phyloP scores from a whole-genome alignment of 805 yeast genomes.

The Dipodascopsis tothii region DNA sequence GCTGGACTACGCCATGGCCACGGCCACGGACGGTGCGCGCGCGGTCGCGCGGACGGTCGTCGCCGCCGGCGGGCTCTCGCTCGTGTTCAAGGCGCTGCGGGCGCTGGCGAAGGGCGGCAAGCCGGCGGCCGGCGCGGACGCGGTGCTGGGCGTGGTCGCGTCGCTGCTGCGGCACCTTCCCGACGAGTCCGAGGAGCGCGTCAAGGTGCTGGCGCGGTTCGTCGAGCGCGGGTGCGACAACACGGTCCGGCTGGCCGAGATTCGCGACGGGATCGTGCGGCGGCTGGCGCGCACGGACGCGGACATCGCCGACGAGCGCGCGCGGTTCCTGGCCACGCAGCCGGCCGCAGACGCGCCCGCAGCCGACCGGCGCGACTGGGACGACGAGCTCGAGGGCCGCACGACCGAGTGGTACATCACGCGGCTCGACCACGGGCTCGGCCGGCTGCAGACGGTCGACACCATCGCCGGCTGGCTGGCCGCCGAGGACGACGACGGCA shows the following conservation, averaged over 20 bases:
- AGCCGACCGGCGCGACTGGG: conserved; percentile 10
- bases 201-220: conserved; percentile 20
- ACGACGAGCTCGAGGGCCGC: conserved; percentile 11
- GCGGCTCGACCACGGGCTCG: conserved; percentile 19
- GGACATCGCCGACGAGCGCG: conserved; percentile 8
- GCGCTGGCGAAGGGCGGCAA: conserved; percentile 9
- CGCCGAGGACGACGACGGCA: conserved; percentile 22
- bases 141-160: conserved; percentile 19
- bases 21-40: conserved; percentile 7
- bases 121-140: conserved; percentile 10
- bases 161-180: conserved; percentile 22
- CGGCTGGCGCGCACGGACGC: conserved; percentile 7
- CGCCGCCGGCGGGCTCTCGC: conserved; percentile 19
- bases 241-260: conserved; percentile 8
- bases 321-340: conserved; percentile 7
- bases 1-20: conserved; percentile 19
- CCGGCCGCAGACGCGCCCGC: conserved; percentile 2
- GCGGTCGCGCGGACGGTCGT: conserved; percentile 13
- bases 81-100: conserved; percentile 18
- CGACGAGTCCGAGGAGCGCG: conserved; percentile 17
- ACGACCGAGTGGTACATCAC: conserved; percentile 21
- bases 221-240: conserved; percentile 21
- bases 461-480: conserved; percentile 21
- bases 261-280: conserved; percentile 4
- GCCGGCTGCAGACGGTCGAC: conserved; percentile 18